Conservation (phyloP, 768 basidiomycete species). For the Tulasnella sp. region DNA sequence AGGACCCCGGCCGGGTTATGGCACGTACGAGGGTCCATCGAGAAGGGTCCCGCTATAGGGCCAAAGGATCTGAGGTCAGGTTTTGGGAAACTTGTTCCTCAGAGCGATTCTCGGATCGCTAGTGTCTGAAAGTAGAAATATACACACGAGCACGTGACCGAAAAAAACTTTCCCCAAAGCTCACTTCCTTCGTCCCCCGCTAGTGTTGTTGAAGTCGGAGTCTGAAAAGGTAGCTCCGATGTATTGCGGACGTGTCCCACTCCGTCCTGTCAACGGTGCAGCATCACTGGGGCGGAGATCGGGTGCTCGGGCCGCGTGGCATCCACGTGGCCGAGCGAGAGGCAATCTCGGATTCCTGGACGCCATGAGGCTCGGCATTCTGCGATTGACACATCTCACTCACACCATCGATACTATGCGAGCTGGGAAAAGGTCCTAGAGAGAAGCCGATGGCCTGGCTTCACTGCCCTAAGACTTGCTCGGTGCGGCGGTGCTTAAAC, state of each 20-base stretch:
- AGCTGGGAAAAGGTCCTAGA: neutral
- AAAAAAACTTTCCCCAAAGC: neutral
- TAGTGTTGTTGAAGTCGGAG: neutral
- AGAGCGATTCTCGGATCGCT: too few relatives aligned
- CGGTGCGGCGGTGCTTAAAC: too few relatives aligned
- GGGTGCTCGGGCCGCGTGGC: neutral
- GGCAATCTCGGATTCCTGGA: neutral
- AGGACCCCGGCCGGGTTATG: neutral
- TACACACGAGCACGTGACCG: neutral
- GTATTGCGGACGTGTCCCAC: too few relatives aligned
- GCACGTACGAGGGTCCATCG: neutral
- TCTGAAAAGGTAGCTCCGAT: too few relatives aligned
- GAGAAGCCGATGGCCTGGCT: too few relatives aligned
- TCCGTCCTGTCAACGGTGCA: neutral
- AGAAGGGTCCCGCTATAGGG: neutral
- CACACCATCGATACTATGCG: neutral
- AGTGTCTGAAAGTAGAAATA: neutral
- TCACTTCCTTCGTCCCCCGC: neutral
- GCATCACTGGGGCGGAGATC: neutral
- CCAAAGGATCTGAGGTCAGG: neutral
- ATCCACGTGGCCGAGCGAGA: too few relatives aligned
- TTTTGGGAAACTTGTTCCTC: neutral
- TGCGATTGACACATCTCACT: neutral
- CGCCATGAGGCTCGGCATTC: neutral
- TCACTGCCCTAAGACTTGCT: too few relatives aligned